phyloP scores from a whole-genome alignment of 2,329 filamentous ascomycete genomes.

The Chaetomium strumarium region DNA sequence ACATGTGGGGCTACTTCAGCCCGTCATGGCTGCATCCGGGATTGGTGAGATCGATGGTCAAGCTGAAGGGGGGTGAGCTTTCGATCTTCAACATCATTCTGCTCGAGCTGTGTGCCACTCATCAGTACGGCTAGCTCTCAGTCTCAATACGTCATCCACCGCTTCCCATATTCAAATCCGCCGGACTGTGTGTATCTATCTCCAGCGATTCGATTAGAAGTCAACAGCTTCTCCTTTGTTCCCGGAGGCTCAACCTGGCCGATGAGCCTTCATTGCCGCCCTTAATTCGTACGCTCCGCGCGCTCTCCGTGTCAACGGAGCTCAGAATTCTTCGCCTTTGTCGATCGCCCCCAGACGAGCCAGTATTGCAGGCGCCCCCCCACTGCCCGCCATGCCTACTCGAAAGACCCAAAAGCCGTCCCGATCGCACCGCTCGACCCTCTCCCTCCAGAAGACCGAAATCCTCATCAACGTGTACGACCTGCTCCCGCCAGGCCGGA shows the following conservation, averaged over 20 bases:
- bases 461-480: conserved; percentile 75
- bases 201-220: background rate
- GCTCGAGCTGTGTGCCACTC: too few species aligned
- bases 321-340: background rate
- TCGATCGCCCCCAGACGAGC: background rate
- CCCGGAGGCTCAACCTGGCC: background rate
- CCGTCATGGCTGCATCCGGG: too few species aligned
- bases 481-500: conserved; percentile 66
- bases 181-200: background rate
- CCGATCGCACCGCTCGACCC: conserved; percentile 54
- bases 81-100: too few species aligned
- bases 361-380: background rate
- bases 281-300: background rate
- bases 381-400: conserved; percentile 33
- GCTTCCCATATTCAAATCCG: background rate
- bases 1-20: background rate
- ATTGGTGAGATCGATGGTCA: too few species aligned
- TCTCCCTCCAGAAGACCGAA: conserved; percentile 66
- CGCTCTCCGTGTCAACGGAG: background rate
- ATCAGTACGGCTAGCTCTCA: too few species aligned
- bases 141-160: background rate
- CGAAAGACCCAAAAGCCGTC: conserved; percentile 36
- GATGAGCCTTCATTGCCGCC: background rate
- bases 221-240: background rate
- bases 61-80: too few species aligned